Evolutionary conservation across 1,139 yeast genomes (phyloP), one percentile per base, ranked within the genome.

Genomic region (Yamadazyma conglobata): DNA sequence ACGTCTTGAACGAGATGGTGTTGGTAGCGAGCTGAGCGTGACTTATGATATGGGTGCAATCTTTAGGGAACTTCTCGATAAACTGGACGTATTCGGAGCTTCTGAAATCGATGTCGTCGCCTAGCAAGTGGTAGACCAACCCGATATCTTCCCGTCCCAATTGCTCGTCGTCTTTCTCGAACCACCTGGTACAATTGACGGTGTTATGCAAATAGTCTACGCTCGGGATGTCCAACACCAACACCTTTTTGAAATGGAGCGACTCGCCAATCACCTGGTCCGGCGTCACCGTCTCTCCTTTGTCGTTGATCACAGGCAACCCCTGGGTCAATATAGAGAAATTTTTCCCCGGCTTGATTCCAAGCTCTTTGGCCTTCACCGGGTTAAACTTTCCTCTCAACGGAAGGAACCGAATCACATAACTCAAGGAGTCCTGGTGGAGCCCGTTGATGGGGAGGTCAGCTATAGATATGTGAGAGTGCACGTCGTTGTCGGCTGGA

Each of bases 381-480:
- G 77, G 74, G 39, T 78, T 66, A 48, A 93, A 91, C 47, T 73
- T 82, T 0, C 99, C 98, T 44, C 96, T 65, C 0, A 77, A 62
- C 0, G 93, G 80, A 22, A 73, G 62, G 26, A 86, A 72, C 21
- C 77, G 69, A 4, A 91, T 63, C 15, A 84, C 65, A 53, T 83
- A 89, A 41, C 75, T 79, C 19, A 60, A 49, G 1, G 73, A 54
- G 15, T 54, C 46, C 37, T 65, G 72, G 10, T 42, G 33, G 2
- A 24, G 16, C 1, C 30, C 22, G 9, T 27, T 20, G 3, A 38
- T 15, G 9, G 36, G 28, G 7, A 43, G 20, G 19, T 40, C 44
- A 8, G 31, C 29, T 9, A 43, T 36, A 5, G 42, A 33, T 3
- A 65, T 66, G 33, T 64, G 70, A n/a, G 70, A 61, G 27, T 66